Evolutionary conservation across 2,329 filamentous ascomycete species (phyloP), one percentile per base, ranked within the genome.

Genomic region (Hawksworthiomyces lignivorus): DNA sequence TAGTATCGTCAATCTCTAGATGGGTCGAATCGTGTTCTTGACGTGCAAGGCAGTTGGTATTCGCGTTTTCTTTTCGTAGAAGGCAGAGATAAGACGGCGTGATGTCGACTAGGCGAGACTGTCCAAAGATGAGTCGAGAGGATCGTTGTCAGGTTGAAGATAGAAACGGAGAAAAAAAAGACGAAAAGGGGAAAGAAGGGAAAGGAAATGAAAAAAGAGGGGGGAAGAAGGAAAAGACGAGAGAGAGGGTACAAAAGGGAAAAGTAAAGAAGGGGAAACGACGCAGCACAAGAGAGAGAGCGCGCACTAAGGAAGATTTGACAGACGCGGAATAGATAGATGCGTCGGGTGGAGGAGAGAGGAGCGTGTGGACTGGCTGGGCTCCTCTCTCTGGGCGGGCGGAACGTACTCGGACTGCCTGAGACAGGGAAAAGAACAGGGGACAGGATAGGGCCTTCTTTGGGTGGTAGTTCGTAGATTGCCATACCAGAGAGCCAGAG

Each of bases 401-500:
- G n/a, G n/a, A n/a, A n/a, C n/a, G n/a, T n/a, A n/a, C n/a, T n/a
- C n/a, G n/a, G n/a, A n/a, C n/a, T n/a, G n/a, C n/a, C n/a, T n/a
- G n/a, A n/a, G n/a, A n/a, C 26, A 24, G 38, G 26, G 20, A 33
- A 31, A 41, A 41, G 31, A 22, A 43, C 38, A 39, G 40, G 40
- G 3, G n/a, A n/a, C n/a, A n/a, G n/a, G n/a, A n/a, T n/a, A n/a
- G n/a, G n/a, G n/a, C n/a, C 22, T 21, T 36, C 24, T 18, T 30
- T 28, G 33, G 41, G 26, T 37, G 40, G 44, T 45, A 39, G 44
- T 39, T 44, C 39, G 39, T 36, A 44, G 41, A 45, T 45, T 41
- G 44, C 37, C 36, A 36, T 27, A 18, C n/a, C n/a, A n/a, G n/a
- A n/a, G n/a, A n/a, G n/a, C n/a, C n/a, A n/a, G n/a, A n/a, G n/a